Conservation (phyloP, 352 stramenopile species). For the Globisporangium iwayamae region DNA sequence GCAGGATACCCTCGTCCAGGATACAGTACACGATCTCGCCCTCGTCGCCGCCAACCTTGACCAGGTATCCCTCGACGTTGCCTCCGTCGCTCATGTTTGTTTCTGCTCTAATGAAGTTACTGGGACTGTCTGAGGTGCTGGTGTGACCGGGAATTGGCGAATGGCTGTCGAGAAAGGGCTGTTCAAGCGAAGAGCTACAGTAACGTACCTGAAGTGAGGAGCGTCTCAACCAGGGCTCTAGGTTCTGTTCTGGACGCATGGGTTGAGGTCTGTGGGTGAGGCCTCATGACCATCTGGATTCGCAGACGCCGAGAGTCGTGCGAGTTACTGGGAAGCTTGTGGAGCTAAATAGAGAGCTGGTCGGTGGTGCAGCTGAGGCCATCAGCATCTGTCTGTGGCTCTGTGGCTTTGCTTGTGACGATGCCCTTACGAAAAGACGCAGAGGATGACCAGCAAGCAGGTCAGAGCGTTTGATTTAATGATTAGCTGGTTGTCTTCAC, state of each 20-base stretch:
- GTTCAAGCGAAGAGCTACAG: not conserved
- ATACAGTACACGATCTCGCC: slow-evolving; percentile 78
- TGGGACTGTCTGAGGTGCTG: not conserved
- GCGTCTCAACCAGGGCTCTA: not conserved
- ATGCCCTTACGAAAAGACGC: not conserved
- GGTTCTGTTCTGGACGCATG: not conserved
- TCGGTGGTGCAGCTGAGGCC: not conserved
- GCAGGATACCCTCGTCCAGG: slow-evolving; percentile 75
- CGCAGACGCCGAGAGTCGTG: not conserved
- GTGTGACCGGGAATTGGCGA: not conserved
- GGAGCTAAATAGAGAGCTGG: not conserved
- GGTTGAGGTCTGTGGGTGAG: not conserved
- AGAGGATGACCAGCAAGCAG: slow-evolving; percentile 3
- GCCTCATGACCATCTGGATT: not conserved
- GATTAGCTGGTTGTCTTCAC: not conserved
- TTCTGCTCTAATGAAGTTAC: not conserved
- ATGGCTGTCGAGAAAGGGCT: not conserved
- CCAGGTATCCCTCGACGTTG: slow-evolving; percentile 81
- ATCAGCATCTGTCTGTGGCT: not conserved
- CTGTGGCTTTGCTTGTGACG: not conserved
- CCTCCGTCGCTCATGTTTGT: slow-evolving; percentile 41
- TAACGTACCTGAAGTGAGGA: not conserved
- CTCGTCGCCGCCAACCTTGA: slow-evolving; percentile 63
- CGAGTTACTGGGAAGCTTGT: too few relatives aligned
- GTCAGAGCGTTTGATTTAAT: not conserved